Evolutionary conservation across 352 stramenopile genomes (phyloP).

Genomic region (Phytophthora macrochlamydospora): DNA sequence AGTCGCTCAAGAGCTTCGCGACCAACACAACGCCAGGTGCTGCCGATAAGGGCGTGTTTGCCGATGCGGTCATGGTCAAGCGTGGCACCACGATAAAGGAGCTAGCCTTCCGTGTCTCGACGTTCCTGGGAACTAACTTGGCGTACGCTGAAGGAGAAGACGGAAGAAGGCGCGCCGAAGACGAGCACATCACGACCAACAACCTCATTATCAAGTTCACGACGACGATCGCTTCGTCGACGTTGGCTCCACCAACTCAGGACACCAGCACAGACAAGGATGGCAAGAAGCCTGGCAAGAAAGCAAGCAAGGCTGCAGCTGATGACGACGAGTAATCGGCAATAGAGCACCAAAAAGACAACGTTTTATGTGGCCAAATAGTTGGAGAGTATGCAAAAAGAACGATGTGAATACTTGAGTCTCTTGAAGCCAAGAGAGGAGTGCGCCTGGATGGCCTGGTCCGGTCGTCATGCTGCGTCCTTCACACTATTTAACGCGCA

Average conservation of each 20-base stretch:
- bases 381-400: constrained; percentile 21
- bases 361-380: constrained; percentile 30
- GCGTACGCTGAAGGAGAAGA: constrained; percentile 85
- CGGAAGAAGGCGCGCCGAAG: constrained; percentile 69
- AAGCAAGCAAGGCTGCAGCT: constrained; percentile 22
- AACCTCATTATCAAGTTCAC: constrained; percentile 86
- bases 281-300: constrained; percentile 43
- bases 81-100: constrained; percentile 82
- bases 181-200: constrained; percentile 62
- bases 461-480: constrained; percentile 6
- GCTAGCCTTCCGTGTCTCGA: constrained; percentile 65
- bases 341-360: constrained; percentile 13
- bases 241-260: constrained; percentile 2
- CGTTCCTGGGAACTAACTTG: constrained; percentile 77
- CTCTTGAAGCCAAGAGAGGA: constrained; percentile 29
- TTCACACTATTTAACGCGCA: constrained; percentile 15
- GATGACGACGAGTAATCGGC: constrained; percentile 23
- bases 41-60: constrained; percentile 73
- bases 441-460: constrained; percentile 12
- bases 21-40: constrained; percentile 51
- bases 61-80: constrained; percentile 76
- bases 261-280: constrained; percentile 29
- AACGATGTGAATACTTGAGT: constrained; percentile 37
- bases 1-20: constrained; percentile 87
- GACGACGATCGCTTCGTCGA: constrained; percentile 52